Percentiles rank a stretch among this genome's conserved stretches.
phyloP scores from a whole-genome alignment of 306 rosid genomes.

The Heteromeles arbutifolia region DNA sequence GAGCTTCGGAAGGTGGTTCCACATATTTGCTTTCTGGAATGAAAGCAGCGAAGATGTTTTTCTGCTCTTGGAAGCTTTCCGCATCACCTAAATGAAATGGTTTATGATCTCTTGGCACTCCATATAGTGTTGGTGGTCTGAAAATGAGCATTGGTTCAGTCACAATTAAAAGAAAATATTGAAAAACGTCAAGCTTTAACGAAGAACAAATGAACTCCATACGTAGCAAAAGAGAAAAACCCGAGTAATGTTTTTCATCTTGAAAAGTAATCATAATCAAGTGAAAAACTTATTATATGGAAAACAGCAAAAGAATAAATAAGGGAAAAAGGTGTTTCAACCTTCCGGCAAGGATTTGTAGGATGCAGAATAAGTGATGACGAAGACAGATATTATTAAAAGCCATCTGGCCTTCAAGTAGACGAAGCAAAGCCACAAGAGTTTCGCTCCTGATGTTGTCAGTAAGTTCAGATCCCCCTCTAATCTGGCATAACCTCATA shows the following conservation, averaged over 20 bases:
- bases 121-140: slow-evolving; percentile 83
- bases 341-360: slow-evolving; percentile 92
- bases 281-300: too few relatives aligned
- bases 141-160: slow-evolving; percentile 18
- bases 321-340: slow-evolving; percentile 15
- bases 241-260: not conserved
- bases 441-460: slow-evolving; percentile 52
- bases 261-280: not conserved
- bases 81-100: slow-evolving; percentile 55
- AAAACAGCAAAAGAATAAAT: too few relatives aligned
- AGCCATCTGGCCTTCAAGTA: slow-evolving; percentile 67
- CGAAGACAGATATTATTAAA: slow-evolving; percentile 83
- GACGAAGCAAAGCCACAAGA: slow-evolving; percentile 55
- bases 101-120: slow-evolving; percentile 79
- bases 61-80: slow-evolving; percentile 64
- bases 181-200: not conserved
- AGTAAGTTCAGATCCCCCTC: slow-evolving; percentile 41
- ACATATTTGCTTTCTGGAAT: slow-evolving; percentile 56
- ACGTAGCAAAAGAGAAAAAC: not conserved
- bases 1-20: slow-evolving; percentile 43
- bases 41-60: slow-evolving; percentile 48
- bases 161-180: not conserved
- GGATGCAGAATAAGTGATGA: slow-evolving; percentile 79
- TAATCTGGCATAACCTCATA: slow-evolving; percentile 75
- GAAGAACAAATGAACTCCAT: not conserved